Base-by-base conservation (phyloP, 352 stramenopile genomes). In the Globisporangium emineosum region DNA sequence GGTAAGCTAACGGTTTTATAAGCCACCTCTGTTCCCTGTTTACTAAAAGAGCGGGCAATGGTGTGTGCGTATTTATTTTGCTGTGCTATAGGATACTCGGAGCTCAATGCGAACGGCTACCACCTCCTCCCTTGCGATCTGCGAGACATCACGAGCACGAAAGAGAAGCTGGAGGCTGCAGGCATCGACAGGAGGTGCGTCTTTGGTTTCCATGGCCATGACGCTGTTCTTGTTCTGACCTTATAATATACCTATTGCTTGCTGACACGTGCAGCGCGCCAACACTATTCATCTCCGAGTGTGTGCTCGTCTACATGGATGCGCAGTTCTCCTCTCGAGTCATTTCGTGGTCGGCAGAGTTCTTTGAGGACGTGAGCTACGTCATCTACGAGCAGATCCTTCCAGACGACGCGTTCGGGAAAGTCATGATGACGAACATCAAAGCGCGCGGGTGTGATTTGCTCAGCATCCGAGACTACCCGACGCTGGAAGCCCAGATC, bases 251-350 rank as follows among this genome's bases (percentile, higher is more conserved):
- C 21, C 6, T 19, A 15, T 42, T 25, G 1, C 8, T 37, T 25
- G 5, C 21, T 63, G 29, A n/a, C 43, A 5, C 8, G 7, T 23
- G 2, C 7, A 83, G 68, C 43, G 55, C 65, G 9, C 84, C 81
- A 12, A 91, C 83, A 50, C 65, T 94, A 47, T 93, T 98, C 53
- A 76, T 98, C 57, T 97, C 91, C 5, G 91, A 98, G 67, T 96
- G 85, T 55, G 91, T 98, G 62, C 63, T 98, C 43, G 93, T 96
- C 62, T 98, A 98, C 78, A 96, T 98, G 78, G 83, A 96, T 29
- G 81, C 91, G 17, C 77, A 84, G 55, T 85, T 81, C 63, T 96
- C 89, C 15, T 76, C 76, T 25, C 76, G 82, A 40, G 73, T 96
- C 15, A 72, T 98, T 29, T 54, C 67, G 2, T 97, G 86, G 88